phyloP scores from a whole-genome alignment of 2,329 filamentous ascomycete species.

The Nigrospora osmanthi region DNA sequence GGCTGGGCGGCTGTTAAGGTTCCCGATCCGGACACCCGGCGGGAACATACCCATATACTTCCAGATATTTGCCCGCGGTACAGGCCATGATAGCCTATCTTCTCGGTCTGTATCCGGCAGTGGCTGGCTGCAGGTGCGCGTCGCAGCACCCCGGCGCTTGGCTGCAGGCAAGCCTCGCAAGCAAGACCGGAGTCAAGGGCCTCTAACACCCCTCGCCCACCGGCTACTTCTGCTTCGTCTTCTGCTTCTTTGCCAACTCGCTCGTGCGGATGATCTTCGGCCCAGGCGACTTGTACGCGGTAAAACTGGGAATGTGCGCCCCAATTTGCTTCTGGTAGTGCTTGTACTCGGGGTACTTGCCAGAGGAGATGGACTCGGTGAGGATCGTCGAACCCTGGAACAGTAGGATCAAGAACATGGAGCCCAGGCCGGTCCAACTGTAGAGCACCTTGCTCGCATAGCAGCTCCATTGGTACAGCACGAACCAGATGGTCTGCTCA shows the following conservation, averaged over 20 bases:
- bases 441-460: conserved; percentile 61
- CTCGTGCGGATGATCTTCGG: conserved; percentile 37
- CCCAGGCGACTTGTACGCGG: conserved; percentile 32
- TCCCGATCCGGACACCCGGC: too few species aligned
- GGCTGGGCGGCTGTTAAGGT: too few species aligned
- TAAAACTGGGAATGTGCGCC: conserved; percentile 66
- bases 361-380: conserved; percentile 71
- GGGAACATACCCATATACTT: too few species aligned
- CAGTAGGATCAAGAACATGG: conserved; percentile 62
- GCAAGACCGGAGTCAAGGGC: too few species aligned
- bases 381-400: conserved; percentile 88
- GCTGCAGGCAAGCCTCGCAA: too few species aligned
- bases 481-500: conserved; percentile 85
- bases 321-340: conserved; percentile 78
- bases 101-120: too few species aligned
- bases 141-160: too few species aligned
- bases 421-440: conserved; percentile 73
- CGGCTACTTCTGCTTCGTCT: conserved; percentile 29
- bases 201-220: too few species aligned
- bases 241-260: conserved; percentile 37
- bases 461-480: conserved; percentile 83
- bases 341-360: conserved; percentile 84
- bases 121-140: too few species aligned
- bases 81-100: too few species aligned
- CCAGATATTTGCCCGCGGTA: too few species aligned